Percentiles rank a stretch among this genome's conserved stretches.
phyloP scores from a whole-genome alignment of 2,329 filamentous ascomycete species.

The Fusarium piperis region DNA sequence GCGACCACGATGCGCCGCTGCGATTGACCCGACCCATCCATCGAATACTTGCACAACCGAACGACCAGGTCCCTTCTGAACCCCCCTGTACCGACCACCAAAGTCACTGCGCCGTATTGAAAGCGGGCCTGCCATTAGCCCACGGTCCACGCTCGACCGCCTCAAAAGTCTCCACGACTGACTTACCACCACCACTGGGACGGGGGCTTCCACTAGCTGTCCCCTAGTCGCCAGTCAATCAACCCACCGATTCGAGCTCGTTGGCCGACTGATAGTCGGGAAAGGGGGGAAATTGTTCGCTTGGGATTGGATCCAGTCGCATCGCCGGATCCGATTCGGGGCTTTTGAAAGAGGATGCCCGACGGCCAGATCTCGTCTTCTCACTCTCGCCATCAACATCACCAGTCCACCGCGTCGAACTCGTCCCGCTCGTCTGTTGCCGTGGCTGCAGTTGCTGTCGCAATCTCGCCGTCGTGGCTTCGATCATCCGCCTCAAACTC shows the following conservation, averaged over 20 bases:
- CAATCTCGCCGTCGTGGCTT: conserved; percentile 36
- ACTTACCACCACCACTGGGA: conserved; percentile 18
- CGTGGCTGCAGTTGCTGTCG: conserved; percentile 30
- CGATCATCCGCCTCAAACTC: conserved; percentile 21
- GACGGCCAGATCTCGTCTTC: conserved; percentile 36
- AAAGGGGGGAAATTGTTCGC: conserved; percentile 42
- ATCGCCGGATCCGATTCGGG: conserved; percentile 34
- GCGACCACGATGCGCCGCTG: conserved; percentile 12
- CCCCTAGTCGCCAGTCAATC: conserved; percentile 33
- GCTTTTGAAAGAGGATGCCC: conserved; percentile 40
- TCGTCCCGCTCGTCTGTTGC: conserved; percentile 27
- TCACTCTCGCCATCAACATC: conserved; percentile 14
- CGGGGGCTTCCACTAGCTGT: conserved; percentile 35
- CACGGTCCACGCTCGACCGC: conserved; percentile 22
- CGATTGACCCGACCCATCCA: background rate
- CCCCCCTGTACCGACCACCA: conserved; percentile 1
- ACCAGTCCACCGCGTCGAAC: conserved; percentile 33
- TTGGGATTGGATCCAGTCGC: conserved; percentile 35
- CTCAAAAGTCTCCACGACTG: conserved; percentile 13
- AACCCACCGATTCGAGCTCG: conserved; percentile 27
- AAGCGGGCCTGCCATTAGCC: conserved; percentile 35
- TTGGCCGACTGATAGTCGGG: conserved; percentile 33
- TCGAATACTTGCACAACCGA: background rate
- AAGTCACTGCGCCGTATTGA: conserved; percentile 21
- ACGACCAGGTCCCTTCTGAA: background rate